These are phyloP conservation scores for Exophiala phaeomuriformis DNA, from an alignment of 2,329 filamentous ascomycete genomes.

Conservation along the genomic window DNA sequence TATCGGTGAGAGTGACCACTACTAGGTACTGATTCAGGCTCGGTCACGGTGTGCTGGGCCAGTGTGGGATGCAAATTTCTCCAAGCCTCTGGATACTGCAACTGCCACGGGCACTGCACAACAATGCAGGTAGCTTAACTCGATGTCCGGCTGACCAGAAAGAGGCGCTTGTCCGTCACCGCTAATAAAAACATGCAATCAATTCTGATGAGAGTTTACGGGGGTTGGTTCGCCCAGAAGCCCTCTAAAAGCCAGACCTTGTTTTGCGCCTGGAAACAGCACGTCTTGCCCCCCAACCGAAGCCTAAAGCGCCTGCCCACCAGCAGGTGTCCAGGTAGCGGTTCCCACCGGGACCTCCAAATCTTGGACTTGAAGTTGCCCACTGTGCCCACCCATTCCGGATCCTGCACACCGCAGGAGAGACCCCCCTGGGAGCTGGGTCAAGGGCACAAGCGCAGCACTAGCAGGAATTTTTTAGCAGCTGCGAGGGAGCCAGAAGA, in stretches of 20 bases:
- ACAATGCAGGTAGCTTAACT: neutral
- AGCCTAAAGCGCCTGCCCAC: neutral
- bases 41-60: no score
- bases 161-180: neutral
- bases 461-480: neutral
- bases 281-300: neutral
- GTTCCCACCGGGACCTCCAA: neutral
- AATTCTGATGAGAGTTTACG: neutral
- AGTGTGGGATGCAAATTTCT: no score
- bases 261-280: neutral
- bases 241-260: neutral
- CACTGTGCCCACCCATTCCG: neutral
- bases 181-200: neutral
- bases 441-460: no score
- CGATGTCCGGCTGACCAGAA: neutral
- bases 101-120: no score
- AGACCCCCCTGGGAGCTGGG: neutral
- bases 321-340: neutral
- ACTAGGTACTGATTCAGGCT: no score
- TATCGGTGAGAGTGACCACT: no score
- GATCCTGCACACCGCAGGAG: neutral
- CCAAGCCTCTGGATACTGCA: neutral
- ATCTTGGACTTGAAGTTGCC: neutral
- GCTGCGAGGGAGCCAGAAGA: neutral
- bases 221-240: neutral